Evolutionary conservation across 2,329 filamentous ascomycete species (phyloP).

Genomic region (Magnaporthiopsis rhizophila): DNA sequence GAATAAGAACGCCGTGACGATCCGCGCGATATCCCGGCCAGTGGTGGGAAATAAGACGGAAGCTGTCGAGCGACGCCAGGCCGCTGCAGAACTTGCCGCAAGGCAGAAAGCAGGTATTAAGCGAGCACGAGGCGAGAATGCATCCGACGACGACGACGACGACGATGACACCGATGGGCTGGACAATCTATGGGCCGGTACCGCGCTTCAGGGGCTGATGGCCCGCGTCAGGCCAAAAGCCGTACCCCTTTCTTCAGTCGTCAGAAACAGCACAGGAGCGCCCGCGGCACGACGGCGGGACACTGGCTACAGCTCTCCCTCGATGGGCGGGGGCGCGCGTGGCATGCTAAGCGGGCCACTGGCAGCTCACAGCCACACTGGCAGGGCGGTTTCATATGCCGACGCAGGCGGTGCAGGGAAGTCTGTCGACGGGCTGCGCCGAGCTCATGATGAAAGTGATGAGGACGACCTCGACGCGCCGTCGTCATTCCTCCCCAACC

Average conservation of each 20-base stretch:
- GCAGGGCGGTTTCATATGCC: neutral
- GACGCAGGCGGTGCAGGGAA: neutral
- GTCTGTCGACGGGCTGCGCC: neutral
- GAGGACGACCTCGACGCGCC: constrained; percentile 5
- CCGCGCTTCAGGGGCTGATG: constrained; percentile 34
- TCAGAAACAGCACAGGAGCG: neutral
- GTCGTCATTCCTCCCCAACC: neutral
- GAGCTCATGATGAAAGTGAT: neutral
- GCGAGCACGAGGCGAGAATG: constrained; percentile 11
- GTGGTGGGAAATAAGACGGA: constrained; percentile 34
- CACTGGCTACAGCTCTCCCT: too few relatives aligned
- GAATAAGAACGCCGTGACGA: constrained; percentile 43
- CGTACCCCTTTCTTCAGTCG: constrained; percentile 11
- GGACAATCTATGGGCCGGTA: constrained; percentile 23
- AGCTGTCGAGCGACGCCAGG: constrained; percentile 25
- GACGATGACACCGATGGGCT: constrained; percentile 16
- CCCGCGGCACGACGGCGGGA: neutral
- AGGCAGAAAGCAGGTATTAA: constrained; percentile 26
- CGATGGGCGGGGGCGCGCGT: too few relatives aligned
- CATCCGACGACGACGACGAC: constrained; percentile 22
- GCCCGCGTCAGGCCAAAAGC: constrained; percentile 26
- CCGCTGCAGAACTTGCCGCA: constrained; percentile 25
- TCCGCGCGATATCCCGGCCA: constrained; percentile 43
- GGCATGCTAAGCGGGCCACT: neutral
- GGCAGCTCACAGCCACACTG: neutral